Base-by-base conservation (phyloP, 192 early-diverging fungal species). In the Gaertneriomyces semiglobifer region DNA sequence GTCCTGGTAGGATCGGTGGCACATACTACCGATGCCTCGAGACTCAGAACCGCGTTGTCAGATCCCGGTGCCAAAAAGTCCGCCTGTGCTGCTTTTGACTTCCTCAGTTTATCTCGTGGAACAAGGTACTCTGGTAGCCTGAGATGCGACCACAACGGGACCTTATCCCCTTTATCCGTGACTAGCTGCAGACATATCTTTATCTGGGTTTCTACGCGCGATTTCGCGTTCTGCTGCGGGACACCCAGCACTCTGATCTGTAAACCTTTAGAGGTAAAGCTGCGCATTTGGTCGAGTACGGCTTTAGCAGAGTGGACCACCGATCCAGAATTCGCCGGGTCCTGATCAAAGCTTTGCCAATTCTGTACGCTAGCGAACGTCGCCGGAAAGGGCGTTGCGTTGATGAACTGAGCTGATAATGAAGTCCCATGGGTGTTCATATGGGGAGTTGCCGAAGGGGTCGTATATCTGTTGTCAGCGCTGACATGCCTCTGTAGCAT, bases 141-240 rank as follows among this genome's bases (percentile, higher is more conserved):
- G 67, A 97, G 77, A 64, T 94, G 92, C 44, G 92, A 88, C 90
- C 92, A 95, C 62, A 80, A 75, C 19, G 76, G 78, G 12, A 88
- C 86, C 44, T 88, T 88, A 61, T 88, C 88, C 63, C 89, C 90
- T 57, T 72, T 72, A 55, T 75, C 69, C 10, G 75, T 88, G 1
- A 88, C 81, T 33, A 98, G 79, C 66, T 93, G 90, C 68, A 98
- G 72, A 40, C 90, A 92, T 25, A 96, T 79, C 62, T 93, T 94
- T 70, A 94, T 93, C 77, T 95, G 95, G 18, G 95, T 98, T 77
- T 98, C 93, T 44, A 96, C 94, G 6, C 94, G 79, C 9, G 92
- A 94, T 72, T 93, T 92, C 44, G 79, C 79, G 45, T 80, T 74
- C 38, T 71, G 66, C 48, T 72, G 67, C 19, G 79, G 79, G 12